Conservation (phyloP, 306 rosid genomes). For the Arachis stenosperma region DNA sequence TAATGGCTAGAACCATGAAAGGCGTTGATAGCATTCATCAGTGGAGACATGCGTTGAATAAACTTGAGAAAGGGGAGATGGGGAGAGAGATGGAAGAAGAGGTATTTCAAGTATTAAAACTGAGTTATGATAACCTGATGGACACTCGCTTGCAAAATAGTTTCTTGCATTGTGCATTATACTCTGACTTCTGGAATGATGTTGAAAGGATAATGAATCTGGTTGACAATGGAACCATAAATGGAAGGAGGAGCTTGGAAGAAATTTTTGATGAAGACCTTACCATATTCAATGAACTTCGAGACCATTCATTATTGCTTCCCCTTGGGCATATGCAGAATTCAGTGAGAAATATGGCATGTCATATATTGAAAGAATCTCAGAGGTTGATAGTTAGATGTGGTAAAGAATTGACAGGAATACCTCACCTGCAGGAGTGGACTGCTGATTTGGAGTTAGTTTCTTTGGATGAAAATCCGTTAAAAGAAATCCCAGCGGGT, state of each 20-base stretch:
- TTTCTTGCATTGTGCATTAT: constrained; percentile 33
- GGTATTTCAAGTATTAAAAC: constrained; percentile 1
- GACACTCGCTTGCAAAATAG: too few species aligned
- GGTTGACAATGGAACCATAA: constrained; percentile 1
- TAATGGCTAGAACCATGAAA: constrained; percentile 30
- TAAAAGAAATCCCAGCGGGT: constrained; percentile 1
- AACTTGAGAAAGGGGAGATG: background rate
- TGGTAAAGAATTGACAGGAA: background rate
- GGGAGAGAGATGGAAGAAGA: constrained; percentile 16
- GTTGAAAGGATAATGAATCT: background rate
- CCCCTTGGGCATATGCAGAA: too few species aligned
- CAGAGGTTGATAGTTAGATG: background rate
- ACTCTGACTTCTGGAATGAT: background rate
- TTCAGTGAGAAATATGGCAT: background rate
- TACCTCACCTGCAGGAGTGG: background rate
- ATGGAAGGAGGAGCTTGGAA: constrained; percentile 14
- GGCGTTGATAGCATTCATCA: background rate
- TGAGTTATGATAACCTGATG: constrained; percentile 14
- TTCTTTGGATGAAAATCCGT: rapidly evolving
- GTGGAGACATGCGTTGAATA: constrained; percentile 12
- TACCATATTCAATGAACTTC: background rate
- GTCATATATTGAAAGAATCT: too few species aligned
- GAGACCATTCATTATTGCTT: background rate
- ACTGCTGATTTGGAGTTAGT: constrained; percentile 12
- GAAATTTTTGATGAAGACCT: background rate